These are phyloP conservation scores for Aristolochia contorta DNA, from an alignment of 164 flowering plant species.

Conservation along the genomic window DNA sequence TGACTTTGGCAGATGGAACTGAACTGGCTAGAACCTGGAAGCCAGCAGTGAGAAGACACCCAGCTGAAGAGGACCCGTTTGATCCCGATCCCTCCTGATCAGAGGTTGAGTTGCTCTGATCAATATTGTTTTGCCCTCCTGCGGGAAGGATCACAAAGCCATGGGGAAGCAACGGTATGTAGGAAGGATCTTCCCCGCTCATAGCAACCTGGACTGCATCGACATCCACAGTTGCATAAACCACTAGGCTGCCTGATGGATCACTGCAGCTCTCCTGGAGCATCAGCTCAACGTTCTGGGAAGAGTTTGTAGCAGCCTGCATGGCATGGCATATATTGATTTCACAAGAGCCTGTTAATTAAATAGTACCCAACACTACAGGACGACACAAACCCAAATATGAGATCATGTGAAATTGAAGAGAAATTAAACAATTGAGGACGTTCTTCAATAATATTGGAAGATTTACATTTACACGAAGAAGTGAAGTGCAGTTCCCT, in stretches of 20 bases:
- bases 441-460: background rate
- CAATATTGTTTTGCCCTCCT: conserved; percentile 3
- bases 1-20: conserved; percentile 61
- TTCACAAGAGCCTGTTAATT: background rate
- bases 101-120: conserved; percentile 3
- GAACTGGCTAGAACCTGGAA: conserved; percentile 73
- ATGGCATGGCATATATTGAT: conserved; percentile 6
- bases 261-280: conserved; percentile 95
- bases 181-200: conserved; percentile 84
- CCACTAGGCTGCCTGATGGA: conserved; percentile 64
- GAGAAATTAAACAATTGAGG: background rate
- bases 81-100: too few relatives aligned
- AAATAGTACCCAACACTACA: background rate
- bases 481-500: conserved; percentile 86
- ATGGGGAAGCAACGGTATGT: conserved; percentile 75
- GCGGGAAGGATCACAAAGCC: conserved; percentile 63
- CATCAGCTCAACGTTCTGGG: conserved; percentile 79
- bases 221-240: conserved; percentile 71
- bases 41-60: conserved; percentile 78
- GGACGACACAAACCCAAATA: too few relatives aligned
- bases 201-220: conserved; percentile 67
- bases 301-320: conserved; percentile 89
- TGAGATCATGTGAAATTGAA: background rate
- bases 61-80: conserved; percentile 12
- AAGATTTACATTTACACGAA: conserved; percentile 69